Evolutionary conservation across 2,329 filamentous ascomycete species (phyloP), one percentile per base, ranked within the genome.

Genomic region (Ceratocystis ficicola): DNA sequence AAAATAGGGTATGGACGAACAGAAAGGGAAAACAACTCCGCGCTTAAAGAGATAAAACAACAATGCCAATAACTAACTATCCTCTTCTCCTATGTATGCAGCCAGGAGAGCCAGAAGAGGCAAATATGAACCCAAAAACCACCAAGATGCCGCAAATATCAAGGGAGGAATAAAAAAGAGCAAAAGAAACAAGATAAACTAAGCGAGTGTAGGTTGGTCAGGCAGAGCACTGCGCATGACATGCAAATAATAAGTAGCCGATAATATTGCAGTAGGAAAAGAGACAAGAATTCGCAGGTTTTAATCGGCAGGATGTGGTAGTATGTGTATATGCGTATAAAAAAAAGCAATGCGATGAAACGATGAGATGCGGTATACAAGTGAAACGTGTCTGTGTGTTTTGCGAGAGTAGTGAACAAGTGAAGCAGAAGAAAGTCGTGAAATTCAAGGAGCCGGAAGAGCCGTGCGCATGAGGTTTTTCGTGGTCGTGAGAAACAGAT

Each of bases 131-230:
- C 36, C 36, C 36, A 41, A 41, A 41, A 41, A 41, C 36, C 36
- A 41, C 36, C 46, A 25, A 20, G 5, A n/a, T 20, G n/a, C 8
- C n/a, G 7, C 46, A 10, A n/a, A 50, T 25, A 50, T 20, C 46
- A 22, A 50, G 17, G 46, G 4, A 7, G 20, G 10, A 25, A 50
- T 1, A 8, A 50, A 50, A 20, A 20, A 25, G 12, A 50, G 22
- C 20, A 50, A n/a, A 57, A 30, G 5, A 28, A 30, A 28, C n/a
- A n/a, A n/a, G 6, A 30, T 5, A n/a, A 57, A 57, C 52, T n/a
- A 30, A 57, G 17, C 52, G 52, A 57, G 52, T 57, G 52, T 57
- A 28, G 52, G 52, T 57, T 41, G 52, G 52, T 3, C 52, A 57
- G 52, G 52, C 52, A 57, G 46, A 30, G 17, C 50, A 28, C 52